Base-by-base conservation (phyloP, 441 rosid genomes). In the Melianthus villosus region DNA sequence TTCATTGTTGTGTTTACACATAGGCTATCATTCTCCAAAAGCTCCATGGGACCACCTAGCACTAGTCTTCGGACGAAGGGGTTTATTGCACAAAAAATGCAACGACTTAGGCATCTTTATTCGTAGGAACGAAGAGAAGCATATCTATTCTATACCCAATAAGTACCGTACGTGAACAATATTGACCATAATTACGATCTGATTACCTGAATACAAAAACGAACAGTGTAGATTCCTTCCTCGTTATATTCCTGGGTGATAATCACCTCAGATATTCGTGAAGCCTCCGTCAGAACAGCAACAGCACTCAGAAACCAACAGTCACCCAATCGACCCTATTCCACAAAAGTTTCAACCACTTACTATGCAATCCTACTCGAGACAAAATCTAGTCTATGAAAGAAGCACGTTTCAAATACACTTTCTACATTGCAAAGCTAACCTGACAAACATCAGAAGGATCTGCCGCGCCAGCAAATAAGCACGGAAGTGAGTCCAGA, bases 371-470 rank as follows among this genome's bases (percentile, higher is more conserved):
- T 48, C 45, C 37, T 35, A 22, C 42, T 38, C 49, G 36, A 10
- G 46, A 50, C 4, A 16, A 17, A 27, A 29, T 6, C n/a, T 53
- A 22, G n/a, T 34, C 16, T 15, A 34, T 36, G 37, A 15, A 44
- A 31, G 25, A 51, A 45, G 16, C 26, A 18, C 31, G 50, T 38
- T 27, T n/a, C n/a, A n/a, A n/a, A n/a, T n/a, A n/a, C n/a, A n/a
- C n/a, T n/a, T n/a, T n/a, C 10, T 38, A 53, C 25, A 26, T 57
- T 20, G 42, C 31, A 42, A 40, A 46, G 19, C 65, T 50, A 57
- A 92, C 99, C 99, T 92, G 99, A 61, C 97, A 92, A 75, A 92
- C 99, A 75, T 92, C 97, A 34, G 99, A 86, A 3, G 97, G 95
- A 66, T 92, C 81, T 25, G 89, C 94, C 52, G 67, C 62, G 59